These are phyloP conservation scores for Pseudoscleropodium purum DNA, from an alignment of 225 moss, liverwort and hornwort genomes.

Conservation along the genomic window DNA sequence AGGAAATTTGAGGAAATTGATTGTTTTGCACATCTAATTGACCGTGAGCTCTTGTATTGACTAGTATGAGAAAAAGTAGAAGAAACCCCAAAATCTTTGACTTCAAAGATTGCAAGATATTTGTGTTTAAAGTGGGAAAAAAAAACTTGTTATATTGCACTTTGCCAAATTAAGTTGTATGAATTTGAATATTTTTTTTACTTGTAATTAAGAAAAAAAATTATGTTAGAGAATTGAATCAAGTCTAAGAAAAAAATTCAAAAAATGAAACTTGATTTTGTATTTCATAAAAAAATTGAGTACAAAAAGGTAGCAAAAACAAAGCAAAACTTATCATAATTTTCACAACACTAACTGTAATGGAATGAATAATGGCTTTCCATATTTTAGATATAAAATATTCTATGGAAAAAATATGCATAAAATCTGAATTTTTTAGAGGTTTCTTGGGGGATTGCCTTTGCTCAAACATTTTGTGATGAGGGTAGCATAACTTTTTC, in stretches of 20 bases:
- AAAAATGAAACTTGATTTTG: background rate
- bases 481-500: background rate
- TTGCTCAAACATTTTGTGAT: background rate
- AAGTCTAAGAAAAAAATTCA: no score
- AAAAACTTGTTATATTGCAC: background rate
- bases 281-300: background rate
- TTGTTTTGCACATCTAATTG: background rate
- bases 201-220: background rate
- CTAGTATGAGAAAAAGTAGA: background rate
- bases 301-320: background rate
- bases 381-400: background rate
- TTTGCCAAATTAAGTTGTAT: background rate
- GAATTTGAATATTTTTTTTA: background rate
- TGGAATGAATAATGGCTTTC: background rate
- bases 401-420: background rate
- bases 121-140: background rate
- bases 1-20: background rate
- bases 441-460: rapidly evolving
- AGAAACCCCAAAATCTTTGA: background rate
- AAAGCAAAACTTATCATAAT: background rate
- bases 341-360: background rate
- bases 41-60: background rate
- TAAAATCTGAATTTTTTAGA: no score
- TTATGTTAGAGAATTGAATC: background rate
- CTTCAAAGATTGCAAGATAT: background rate